Conservation (phyloP, 2,329 filamentous ascomycete genomes). For the Fusarium lateritium region DNA sequence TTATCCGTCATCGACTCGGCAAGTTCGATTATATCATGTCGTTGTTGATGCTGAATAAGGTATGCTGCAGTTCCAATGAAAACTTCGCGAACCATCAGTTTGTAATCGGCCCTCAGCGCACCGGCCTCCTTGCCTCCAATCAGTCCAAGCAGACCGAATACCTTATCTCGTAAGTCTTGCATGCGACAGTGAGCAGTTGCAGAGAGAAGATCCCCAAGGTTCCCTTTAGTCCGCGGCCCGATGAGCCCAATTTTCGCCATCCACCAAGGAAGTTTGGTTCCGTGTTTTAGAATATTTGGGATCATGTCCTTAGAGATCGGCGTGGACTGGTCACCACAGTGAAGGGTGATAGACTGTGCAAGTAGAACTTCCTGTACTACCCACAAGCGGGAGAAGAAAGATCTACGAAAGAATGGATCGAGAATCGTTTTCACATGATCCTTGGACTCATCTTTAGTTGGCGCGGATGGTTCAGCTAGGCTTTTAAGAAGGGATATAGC, state of each 20-base stretch:
- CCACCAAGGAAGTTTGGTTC: constrained; percentile 18
- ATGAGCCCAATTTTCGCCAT: constrained; percentile 13
- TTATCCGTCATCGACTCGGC: constrained; percentile 5
- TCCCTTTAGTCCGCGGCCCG: background rate
- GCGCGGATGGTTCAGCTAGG: background rate
- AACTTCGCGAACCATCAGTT: constrained; percentile 32
- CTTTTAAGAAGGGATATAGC: constrained; percentile 5
- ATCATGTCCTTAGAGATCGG: constrained; percentile 9
- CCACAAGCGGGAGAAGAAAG: constrained; percentile 33
- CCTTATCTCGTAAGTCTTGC: constrained; percentile 28
- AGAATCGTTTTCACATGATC: background rate
- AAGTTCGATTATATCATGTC: constrained; percentile 9
- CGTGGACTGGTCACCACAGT: constrained; percentile 11
- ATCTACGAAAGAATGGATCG: constrained; percentile 9
- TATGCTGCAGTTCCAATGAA: constrained; percentile 33
- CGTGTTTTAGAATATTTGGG: background rate
- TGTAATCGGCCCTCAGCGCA: constrained; percentile 18
- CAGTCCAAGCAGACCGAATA: constrained; percentile 32
- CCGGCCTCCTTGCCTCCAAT: constrained; percentile 7
- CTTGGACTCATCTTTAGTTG: background rate
- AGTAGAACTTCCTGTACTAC: constrained; percentile 32
- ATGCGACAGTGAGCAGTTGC: constrained; percentile 20
- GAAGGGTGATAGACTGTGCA: constrained; percentile 15
- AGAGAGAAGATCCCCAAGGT: constrained; percentile 11
- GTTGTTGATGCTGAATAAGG: constrained; percentile 5